Conservation (phyloP, 768 basidiomycete species). For the Leccinum pellstonianum region DNA sequence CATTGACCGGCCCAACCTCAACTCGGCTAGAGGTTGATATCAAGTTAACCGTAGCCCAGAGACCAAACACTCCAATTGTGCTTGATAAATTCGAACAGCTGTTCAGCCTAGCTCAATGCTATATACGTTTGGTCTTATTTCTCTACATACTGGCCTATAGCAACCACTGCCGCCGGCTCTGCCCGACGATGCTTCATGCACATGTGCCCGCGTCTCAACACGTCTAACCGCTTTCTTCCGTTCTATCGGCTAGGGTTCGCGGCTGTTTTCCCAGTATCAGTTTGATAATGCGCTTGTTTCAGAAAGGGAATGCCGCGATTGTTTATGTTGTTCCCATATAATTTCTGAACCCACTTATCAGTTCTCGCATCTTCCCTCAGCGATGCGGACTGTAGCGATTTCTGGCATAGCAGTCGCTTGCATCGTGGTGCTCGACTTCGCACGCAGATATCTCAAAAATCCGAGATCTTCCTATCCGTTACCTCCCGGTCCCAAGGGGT, state of each 20-base stretch:
- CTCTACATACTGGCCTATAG: background rate
- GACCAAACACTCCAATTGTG: background rate
- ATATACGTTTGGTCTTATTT: background rate
- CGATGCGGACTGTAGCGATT: conserved; percentile 9
- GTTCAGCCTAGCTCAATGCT: background rate
- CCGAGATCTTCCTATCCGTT: conserved; percentile 9
- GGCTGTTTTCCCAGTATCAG: background rate
- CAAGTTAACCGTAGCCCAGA: background rate
- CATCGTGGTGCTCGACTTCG: conserved; percentile 12
- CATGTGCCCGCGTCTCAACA: background rate
- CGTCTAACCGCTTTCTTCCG: background rate
- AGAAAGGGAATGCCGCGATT: background rate
- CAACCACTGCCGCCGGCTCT: background rate
- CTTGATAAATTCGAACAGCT: background rate
- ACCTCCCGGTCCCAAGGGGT: conserved; percentile 40
- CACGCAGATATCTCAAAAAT: conserved; percentile 7
- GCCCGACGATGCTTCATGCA: background rate
- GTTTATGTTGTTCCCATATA: conserved; percentile 1
- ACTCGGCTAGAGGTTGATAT: background rate
- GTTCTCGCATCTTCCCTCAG: background rate
- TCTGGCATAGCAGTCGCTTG: conserved; percentile 6
- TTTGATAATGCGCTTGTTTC: background rate
- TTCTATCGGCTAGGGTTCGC: background rate
- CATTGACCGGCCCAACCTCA: background rate
- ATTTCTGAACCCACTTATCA: background rate